These are phyloP conservation scores for Entomophthora muscae DNA, from an alignment of 371 early-diverging fungal genomes.

Conservation along the genomic window DNA sequence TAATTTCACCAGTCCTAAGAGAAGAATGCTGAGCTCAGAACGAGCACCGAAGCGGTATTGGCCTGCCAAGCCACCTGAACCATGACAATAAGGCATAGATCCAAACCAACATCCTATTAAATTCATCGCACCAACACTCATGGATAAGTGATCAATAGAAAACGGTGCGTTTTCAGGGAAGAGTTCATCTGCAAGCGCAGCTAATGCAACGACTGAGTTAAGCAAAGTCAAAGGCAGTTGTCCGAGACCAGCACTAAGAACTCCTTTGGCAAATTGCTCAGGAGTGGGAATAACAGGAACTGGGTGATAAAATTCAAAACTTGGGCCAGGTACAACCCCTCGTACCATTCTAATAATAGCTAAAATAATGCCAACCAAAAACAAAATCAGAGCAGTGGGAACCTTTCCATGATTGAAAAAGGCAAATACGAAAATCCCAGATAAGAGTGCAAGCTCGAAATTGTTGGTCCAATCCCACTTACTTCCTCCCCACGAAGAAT, in stretches of 20 bases:
- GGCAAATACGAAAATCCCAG: conserved; percentile 53
- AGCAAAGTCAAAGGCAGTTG: conserved; percentile 72
- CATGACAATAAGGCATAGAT: conserved; percentile 67
- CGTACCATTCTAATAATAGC: conserved; percentile 14
- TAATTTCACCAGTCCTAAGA: conserved; percentile 59
- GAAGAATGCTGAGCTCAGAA: conserved; percentile 52
- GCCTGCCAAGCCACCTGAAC: conserved; percentile 79
- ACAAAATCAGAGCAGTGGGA: conserved; percentile 11
- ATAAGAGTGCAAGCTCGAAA: conserved; percentile 43
- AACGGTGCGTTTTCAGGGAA: conserved; percentile 48
- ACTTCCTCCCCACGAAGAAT: conserved; percentile 21
- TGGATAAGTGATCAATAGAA: conserved; percentile 27
- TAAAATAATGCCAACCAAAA: neutral
- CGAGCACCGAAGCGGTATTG: conserved; percentile 89
- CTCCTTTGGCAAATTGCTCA: conserved; percentile 44
- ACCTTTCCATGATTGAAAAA: conserved; percentile 16
- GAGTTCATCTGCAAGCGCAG: conserved; percentile 59
- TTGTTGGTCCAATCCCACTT: conserved; percentile 55
- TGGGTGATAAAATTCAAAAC: conserved; percentile 30
- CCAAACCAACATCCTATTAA: conserved; percentile 72
- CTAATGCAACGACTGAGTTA: conserved; percentile 72
- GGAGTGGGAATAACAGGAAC: conserved; percentile 35
- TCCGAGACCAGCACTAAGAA: conserved; percentile 65
- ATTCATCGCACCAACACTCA: conserved; percentile 71
- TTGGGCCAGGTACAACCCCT: conserved; percentile 23